Conservation (phyloP, 2,329 filamentous ascomycete genomes). For the Sarocladiaceae sp. region DNA sequence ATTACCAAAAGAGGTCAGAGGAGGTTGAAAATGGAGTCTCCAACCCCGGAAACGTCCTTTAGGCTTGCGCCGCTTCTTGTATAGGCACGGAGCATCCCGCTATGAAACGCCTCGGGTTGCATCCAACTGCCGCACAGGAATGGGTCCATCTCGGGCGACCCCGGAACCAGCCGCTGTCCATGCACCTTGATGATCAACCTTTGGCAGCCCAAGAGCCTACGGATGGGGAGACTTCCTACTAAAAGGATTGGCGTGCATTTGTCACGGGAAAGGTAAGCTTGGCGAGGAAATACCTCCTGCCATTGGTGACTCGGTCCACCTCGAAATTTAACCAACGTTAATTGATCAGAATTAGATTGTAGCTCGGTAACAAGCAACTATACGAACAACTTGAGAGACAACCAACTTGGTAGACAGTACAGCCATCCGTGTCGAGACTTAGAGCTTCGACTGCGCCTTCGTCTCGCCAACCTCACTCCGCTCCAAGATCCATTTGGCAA, state of each 20-base stretch:
- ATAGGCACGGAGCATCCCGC: not conserved
- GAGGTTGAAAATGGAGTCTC: conserved; percentile 2
- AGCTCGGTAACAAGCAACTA: too few species aligned
- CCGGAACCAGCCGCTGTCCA: not conserved
- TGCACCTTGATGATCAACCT: not conserved
- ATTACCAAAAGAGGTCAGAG: not conserved
- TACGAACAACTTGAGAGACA: too few species aligned
- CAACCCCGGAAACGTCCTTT: not conserved
- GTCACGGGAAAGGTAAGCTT: too few species aligned
- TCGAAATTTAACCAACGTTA: too few species aligned
- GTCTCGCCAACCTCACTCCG: conserved; percentile 18
- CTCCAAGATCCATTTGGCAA: conserved; percentile 62
- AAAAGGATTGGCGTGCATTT: not conserved
- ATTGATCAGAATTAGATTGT: too few species aligned
- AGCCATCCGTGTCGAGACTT: too few species aligned
- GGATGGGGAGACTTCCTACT: too few species aligned
- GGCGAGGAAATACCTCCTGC: too few species aligned
- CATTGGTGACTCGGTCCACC: too few species aligned
- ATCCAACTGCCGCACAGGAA: not conserved
- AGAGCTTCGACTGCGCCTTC: conserved; percentile 32
- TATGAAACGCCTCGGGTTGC: not conserved
- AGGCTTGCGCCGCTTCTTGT: conserved; percentile 2
- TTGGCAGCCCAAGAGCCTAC: not conserved
- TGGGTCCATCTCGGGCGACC: not conserved
- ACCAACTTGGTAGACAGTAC: too few species aligned